Evolutionary conservation across 805 yeast species (phyloP), one percentile per base, ranked within the genome.

Genomic region (Maudiozyma pseudohumilis): DNA sequence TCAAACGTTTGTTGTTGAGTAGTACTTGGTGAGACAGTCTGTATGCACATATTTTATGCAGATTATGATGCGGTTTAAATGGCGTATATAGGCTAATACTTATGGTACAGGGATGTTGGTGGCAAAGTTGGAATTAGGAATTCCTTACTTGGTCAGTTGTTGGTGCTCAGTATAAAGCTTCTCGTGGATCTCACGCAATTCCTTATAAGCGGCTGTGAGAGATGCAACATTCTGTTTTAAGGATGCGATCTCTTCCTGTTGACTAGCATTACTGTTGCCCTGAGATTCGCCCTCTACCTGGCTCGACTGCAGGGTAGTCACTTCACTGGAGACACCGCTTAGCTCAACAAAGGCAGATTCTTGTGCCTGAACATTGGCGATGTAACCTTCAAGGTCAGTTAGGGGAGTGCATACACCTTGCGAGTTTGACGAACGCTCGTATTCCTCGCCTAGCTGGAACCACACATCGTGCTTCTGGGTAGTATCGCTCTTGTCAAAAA

Each of bases 131-230:
- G n/a, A 11, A 7, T 28, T 6, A 13, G 20, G 18, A 13, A 10
- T 28, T 9, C 20, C 31, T 19, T 17, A 29, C 32, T 29, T 19
- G n/a, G 18, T 15, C 11, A 29, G 15, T 19, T 29, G 32, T 19
- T 69, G 56, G 47, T 75, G 77, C 40, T 75, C 75, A 16, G 61
- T 56, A 43, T 66, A 68, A 45, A 79, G 61, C 40, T 70, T 72
- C 46, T 78, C 82, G 50, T 80, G 78, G 61, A 74, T 70, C 20
- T 61, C 59, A 54, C 77, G 69, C 43, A 80, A 56, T 22, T 76
- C 77, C 10, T 63, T 60, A 58, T 80, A 80, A 2, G 82, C 84
- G 13, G 64, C 59, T 0, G 77, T 70, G n/a, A 77, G 59, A 43
- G 66, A 66, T 11, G 59, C 59, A 16, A 79, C 54, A 43, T 76